Percentiles rank a stretch among this genome's conserved stretches.
Conservation (phyloP, 192 early-diverging fungal genomes). For the Jimgerdemannia flammicorona region DNA sequence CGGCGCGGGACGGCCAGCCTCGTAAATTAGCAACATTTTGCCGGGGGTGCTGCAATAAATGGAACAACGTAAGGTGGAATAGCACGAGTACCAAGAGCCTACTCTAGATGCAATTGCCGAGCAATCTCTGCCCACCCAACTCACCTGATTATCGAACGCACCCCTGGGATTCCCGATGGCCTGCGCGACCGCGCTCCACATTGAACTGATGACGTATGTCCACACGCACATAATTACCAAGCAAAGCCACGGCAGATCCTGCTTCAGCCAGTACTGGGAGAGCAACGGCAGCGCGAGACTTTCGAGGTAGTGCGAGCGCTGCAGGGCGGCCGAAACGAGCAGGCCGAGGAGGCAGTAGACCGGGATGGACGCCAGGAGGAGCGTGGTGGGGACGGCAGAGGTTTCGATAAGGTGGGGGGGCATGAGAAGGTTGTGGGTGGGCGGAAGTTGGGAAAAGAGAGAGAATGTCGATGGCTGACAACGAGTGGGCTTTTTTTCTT, state of each 20-base stretch:
- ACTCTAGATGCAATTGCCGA: too few relatives aligned
- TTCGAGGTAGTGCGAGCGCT: not conserved
- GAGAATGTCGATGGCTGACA: too few relatives aligned
- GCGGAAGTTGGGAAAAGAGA: not conserved
- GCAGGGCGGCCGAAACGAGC: not conserved
- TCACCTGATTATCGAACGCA: not conserved
- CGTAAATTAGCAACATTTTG: not conserved
- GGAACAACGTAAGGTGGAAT: too few relatives aligned
- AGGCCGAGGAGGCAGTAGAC: not conserved
- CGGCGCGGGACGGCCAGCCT: not conserved
- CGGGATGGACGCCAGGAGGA: not conserved
- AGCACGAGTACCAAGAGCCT: too few relatives aligned
- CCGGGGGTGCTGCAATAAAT: not conserved
- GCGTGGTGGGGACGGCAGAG: not conserved
- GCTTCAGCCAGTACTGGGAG: not conserved
- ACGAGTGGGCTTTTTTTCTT: too few relatives aligned
- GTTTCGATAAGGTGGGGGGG: not conserved
- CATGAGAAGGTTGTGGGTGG: not conserved
- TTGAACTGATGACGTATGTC: not conserved
- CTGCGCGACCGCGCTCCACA: not conserved
- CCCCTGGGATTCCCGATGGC: not conserved
- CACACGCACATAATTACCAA: not conserved
- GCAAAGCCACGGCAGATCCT: not conserved
- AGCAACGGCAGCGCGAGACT: not conserved
- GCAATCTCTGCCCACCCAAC: not conserved